A percentile compares a stretch with the other conserved stretches of the same genome.
Conservation (phyloP, 1,284 basidiomycete species). For the Ganoderma resinaceum region DNA sequence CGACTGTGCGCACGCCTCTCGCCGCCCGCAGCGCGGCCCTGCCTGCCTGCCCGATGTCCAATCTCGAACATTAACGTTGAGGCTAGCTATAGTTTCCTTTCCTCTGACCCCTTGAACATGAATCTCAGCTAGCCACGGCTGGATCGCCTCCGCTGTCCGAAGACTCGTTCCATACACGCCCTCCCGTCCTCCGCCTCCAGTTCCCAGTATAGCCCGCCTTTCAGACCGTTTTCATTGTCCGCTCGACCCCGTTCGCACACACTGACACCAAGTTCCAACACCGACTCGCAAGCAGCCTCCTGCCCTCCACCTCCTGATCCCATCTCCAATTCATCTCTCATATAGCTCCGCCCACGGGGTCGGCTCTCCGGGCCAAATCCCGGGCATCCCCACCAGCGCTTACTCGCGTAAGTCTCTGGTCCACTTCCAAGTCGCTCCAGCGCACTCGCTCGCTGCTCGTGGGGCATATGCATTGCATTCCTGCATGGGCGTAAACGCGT, state of each 20-base stretch:
- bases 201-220: not conserved
- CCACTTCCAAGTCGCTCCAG: not conserved
- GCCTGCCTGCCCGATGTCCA: not conserved
- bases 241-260: not conserved
- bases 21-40: not conserved
- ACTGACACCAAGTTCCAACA: not conserved
- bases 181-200: not conserved
- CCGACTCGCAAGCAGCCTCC: not conserved
- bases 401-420: not conserved
- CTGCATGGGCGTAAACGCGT: not conserved
- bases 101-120: not conserved
- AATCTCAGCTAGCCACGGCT: not conserved
- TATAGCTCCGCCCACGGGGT: not conserved
- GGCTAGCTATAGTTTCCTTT: not conserved
- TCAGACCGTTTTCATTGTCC: conserved; percentile 1
- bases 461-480: not conserved
- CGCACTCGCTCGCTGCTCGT: not conserved
- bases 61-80: not conserved
- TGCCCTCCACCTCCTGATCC: not conserved
- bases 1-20: not conserved
- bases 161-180: not conserved
- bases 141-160: not conserved
- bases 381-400: not conserved
- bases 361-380: not conserved
- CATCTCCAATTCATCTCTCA: conserved; percentile 4